Base-by-base conservation (phyloP, 163 green algal genomes). In the Scenedesmus sp. region DNA sequence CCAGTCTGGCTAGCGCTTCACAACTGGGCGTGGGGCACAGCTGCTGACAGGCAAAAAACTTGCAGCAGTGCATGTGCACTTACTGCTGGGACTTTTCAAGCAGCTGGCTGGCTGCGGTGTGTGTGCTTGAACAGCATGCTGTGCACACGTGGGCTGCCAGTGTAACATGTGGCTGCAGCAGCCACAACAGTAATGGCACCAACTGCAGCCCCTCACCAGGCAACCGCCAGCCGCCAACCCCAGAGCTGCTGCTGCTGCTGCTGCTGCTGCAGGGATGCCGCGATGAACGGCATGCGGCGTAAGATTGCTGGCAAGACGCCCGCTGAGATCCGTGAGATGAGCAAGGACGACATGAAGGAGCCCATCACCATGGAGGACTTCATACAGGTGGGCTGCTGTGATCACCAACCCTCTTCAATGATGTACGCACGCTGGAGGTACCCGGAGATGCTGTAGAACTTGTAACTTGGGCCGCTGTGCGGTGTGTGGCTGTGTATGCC, bases 251-350 rank as follows among this genome's bases (percentile, higher is more conserved):
- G 64, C 57, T 82, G 60, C 34, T 46, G 4, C 85, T 46, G 66
- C 66, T 10, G 64, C 64, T 10, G 64, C 23, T 98, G 96, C 94
- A 90, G 84, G 76, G 84, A 87, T 55, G 90, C 98, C 16, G 97
- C 96, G 20, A 97, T 99, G 95, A 98, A 98, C 93, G 96, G 97
- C 90, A 98, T 99, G 96, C 74, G 87, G 23, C 94, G 95, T 64
- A 94, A 94, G 13, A 97, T 98, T 23, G 92, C 94, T 16, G 97
- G 97, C 86, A 95, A 96, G 89, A 95, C 93, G 1, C 91, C 92
- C 52, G 81, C 86, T 10, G 83, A 95, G 67, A 95, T 96, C 55
- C 92, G 91, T 13, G 93, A 94, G 26, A 93, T 95, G 88, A 90
- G 86, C 59, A 91, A 93, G 52, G 90, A 93, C 4, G 90, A 84